These are phyloP conservation scores for Agaricus blazei DNA, from an alignment of 768 basidiomycete genomes.

Conservation along the genomic window DNA sequence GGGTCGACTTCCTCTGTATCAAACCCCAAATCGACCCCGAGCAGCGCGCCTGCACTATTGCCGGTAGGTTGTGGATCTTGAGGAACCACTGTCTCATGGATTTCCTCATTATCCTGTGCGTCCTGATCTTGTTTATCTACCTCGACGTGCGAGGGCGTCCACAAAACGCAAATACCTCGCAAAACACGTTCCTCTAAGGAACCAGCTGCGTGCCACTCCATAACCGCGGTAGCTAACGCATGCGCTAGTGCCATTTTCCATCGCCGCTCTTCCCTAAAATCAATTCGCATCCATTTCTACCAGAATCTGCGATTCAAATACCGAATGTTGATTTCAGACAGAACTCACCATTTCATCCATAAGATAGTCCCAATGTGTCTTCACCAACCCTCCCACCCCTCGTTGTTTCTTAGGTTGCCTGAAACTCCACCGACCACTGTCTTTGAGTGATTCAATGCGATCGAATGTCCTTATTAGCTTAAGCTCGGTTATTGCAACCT, in stretches of 20 bases:
- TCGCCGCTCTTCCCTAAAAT: slow-evolving; percentile 89
- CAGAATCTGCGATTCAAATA: slow-evolving; percentile 6
- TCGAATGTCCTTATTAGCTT: slow-evolving; percentile 77
- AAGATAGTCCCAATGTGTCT: slow-evolving; percentile 93
- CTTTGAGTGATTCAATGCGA: slow-evolving; percentile 78
- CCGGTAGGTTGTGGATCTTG: slow-evolving; percentile 12
- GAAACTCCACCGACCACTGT: slow-evolving; percentile 81
- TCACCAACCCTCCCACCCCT: slow-evolving; percentile 65
- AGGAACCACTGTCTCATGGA: slow-evolving; percentile 21
- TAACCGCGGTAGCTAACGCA: slow-evolving; percentile 73
- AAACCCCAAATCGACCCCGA: slow-evolving; percentile 52
- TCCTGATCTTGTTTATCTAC: slow-evolving; percentile 32
- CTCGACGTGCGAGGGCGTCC: slow-evolving; percentile 45
- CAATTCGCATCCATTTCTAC: slow-evolving; percentile 95
- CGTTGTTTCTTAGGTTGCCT: slow-evolving; percentile 94
- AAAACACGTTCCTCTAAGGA: slow-evolving; percentile 57
- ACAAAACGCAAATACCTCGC: slow-evolving; percentile 63
- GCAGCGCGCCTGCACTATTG: slow-evolving; percentile 24
- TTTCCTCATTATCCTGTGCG: slow-evolving; percentile 17
- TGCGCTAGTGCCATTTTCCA: slow-evolving; percentile 90
- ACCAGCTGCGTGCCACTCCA: slow-evolving; percentile 82
- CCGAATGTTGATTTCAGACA: neutral
- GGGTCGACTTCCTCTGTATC: slow-evolving; percentile 63
- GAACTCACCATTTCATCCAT: slow-evolving; percentile 89
- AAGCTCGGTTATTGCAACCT: slow-evolving; percentile 80